phyloP scores from a whole-genome alignment of 169 alveolate genomes.

The Eimeria praecox region DNA sequence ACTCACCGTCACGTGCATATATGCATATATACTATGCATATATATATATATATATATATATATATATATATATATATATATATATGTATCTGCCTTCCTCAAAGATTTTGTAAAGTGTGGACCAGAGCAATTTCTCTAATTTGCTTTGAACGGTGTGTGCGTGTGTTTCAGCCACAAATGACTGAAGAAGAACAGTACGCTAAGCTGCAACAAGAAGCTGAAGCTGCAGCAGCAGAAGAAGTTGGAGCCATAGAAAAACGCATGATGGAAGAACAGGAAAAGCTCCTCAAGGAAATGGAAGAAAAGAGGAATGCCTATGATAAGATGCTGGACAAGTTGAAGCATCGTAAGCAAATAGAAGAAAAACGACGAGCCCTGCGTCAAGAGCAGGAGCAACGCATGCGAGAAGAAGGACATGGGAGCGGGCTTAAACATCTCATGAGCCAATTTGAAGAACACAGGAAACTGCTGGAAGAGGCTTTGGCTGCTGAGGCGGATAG shows the following conservation, averaged over 20 bases:
- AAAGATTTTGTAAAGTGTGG: no score
- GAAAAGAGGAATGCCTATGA: conserved; percentile 49
- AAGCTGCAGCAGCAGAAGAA: conserved; percentile 60
- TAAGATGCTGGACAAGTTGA: conserved; percentile 46
- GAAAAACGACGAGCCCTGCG: conserved; percentile 54
- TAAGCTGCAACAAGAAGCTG: conserved; percentile 49
- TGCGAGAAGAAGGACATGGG: conserved; percentile 27
- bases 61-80: no score
- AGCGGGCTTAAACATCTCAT: conserved; percentile 13
- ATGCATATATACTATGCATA: no score
- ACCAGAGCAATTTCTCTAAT: no score
- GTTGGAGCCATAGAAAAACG: conserved; percentile 53
- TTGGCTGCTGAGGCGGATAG: conserved; percentile 44
- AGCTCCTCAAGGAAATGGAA: conserved; percentile 56
- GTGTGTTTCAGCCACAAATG: conserved; percentile 21
- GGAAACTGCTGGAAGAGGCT: conserved; percentile 45
- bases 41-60: no score
- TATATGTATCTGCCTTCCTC: no score
- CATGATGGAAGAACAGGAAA: conserved; percentile 64
- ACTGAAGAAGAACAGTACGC: conserved; percentile 56
- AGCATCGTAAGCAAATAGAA: conserved; percentile 36
- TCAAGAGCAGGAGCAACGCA: conserved; percentile 56
- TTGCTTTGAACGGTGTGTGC: not conserved
- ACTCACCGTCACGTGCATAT: not conserved
- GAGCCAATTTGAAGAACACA: conserved; percentile 58